Conservation (phyloP, 805 yeast genomes). For the Candida maesae region DNA sequence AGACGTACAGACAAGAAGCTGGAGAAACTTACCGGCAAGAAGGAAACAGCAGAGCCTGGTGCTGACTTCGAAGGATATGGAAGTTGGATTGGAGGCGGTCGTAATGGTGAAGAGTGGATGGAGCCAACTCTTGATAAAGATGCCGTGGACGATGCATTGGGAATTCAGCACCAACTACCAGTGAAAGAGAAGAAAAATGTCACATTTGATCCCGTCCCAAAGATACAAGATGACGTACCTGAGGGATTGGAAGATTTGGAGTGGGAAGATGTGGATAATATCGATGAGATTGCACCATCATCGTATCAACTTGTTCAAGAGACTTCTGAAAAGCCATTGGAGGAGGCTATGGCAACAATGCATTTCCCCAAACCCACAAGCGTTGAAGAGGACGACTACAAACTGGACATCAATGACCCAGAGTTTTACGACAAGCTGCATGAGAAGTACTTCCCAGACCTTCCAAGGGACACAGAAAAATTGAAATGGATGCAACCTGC, state of each 20-base stretch:
- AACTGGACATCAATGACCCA: slow-evolving; percentile 69
- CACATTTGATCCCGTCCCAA: slow-evolving; percentile 29
- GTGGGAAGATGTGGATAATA: slow-evolving; percentile 46
- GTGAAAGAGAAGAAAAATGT: slow-evolving; percentile 27
- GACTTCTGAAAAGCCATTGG: slow-evolving; percentile 40
- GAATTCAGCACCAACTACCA: slow-evolving; percentile 4
- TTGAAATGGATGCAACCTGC: slow-evolving; percentile 90
- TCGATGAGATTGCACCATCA: slow-evolving; percentile 50
- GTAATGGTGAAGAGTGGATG: slow-evolving; percentile 23
- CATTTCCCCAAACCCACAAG: slow-evolving; percentile 68
- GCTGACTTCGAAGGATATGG: slow-evolving; percentile 26
- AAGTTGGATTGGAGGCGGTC: slow-evolving; percentile 30
- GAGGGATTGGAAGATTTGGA: slow-evolving; percentile 31
- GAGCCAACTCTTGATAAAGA: slow-evolving; percentile 18
- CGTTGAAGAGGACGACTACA: slow-evolving; percentile 29
- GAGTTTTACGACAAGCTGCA: slow-evolving; percentile 75
- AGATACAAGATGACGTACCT: slow-evolving; percentile 21
- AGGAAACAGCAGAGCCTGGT: slow-evolving; percentile 5
- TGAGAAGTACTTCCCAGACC: slow-evolving; percentile 82
- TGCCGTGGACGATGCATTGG: slow-evolving; percentile 21
- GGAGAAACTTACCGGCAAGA: slow-evolving; percentile 28
- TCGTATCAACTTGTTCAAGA: slow-evolving; percentile 44
- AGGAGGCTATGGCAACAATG: slow-evolving; percentile 42
- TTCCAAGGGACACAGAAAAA: slow-evolving; percentile 77
- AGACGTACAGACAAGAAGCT: slow-evolving; percentile 50